Percentiles rank a stretch among this genome's conserved stretches.
Evolutionary conservation across 106 monocot genomes (phyloP).

Genomic region (Iris macrosiphon): DNA sequence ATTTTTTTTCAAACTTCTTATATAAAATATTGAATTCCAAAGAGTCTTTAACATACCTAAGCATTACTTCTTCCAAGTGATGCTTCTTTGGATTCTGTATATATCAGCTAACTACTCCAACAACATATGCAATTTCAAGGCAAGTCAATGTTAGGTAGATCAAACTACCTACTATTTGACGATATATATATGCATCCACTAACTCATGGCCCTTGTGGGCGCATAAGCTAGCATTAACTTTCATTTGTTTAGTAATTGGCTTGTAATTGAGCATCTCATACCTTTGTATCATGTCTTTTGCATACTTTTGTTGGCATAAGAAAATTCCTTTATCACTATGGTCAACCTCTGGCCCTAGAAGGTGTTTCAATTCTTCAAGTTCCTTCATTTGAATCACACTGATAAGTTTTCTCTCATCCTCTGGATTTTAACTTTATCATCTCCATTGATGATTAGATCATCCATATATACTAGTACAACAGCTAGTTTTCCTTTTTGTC

Average conservation of each 20-base stretch:
- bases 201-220: not conserved
- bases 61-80: not conserved
- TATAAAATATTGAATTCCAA: not conserved
- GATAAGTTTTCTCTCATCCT: constrained; percentile 5
- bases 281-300: not conserved
- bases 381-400: constrained; percentile 20
- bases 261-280: constrained; percentile 17
- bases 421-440: constrained; percentile 6
- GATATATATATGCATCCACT: constrained; percentile 1
- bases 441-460: constrained; percentile 28
- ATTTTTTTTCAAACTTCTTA: not conserved
- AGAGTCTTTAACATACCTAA: not conserved
- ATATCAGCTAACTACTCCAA: constrained; percentile 2
- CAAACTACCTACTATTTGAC: constrained; percentile 8
- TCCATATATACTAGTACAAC: constrained; percentile 22
- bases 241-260: not conserved
- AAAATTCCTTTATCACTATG: not conserved
- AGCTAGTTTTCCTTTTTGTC: not conserved
- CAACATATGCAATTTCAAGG: not conserved
- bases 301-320: constrained; percentile 14
- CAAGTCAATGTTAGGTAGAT: constrained; percentile 6
- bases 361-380: constrained; percentile 18
- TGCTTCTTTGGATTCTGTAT: not conserved
- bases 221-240: constrained; percentile 1
- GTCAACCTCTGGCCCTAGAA: constrained; percentile 4